Evolutionary conservation across 805 yeast genomes (phyloP), one percentile per base, ranked within the genome.

Genomic region (Metschnikowia lachancei): DNA sequence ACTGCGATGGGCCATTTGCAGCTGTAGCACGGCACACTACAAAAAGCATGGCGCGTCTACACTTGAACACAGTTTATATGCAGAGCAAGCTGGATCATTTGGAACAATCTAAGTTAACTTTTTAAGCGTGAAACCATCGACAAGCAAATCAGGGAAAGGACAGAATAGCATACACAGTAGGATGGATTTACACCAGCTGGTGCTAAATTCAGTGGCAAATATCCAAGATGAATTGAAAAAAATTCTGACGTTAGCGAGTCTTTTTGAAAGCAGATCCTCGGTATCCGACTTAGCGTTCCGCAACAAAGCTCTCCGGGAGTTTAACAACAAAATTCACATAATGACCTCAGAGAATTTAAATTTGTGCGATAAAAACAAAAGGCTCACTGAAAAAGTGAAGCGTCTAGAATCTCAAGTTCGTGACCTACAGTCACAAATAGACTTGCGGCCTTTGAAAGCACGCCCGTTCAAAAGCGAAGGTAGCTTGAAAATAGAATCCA

Each of bases 171-270:
- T 30, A 17, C 11, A 24, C 14, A 10, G 29, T 30, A 19, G 17
- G 22, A 55, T 55, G 59, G 51, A 52, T 28, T 28, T 46, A 19
- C 44, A 39, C 37, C 45, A 49, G 39, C 55, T 43, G 50, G 46
- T 55, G 35, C 35, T 41, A 18, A 30, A 43, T 14, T 51, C 57
- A 13, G 52, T 55, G 19, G 53, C 47, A 8, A 52, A 49, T 37
- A 54, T 55, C 16, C 54, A 48, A 34, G 52, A 52, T 33, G 59
- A 55, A 30, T 46, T 55, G 19, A 19, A 35, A 12, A 33, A 40
- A 7, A 52, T 55, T 9, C 31, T 45, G 33, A 42, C 52, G 7
- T 45, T 54, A 33, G 47, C 49, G 1, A 49, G 46, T 2, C 45
- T 48, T 9, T 32, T 45, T 24, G 40, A 33, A 6, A 7, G 36